Evolutionary conservation across 1,284 basidiomycete species (phyloP), one percentile per base, ranked within the genome.

Genomic region (Pseudozyma tsukubaensis): DNA sequence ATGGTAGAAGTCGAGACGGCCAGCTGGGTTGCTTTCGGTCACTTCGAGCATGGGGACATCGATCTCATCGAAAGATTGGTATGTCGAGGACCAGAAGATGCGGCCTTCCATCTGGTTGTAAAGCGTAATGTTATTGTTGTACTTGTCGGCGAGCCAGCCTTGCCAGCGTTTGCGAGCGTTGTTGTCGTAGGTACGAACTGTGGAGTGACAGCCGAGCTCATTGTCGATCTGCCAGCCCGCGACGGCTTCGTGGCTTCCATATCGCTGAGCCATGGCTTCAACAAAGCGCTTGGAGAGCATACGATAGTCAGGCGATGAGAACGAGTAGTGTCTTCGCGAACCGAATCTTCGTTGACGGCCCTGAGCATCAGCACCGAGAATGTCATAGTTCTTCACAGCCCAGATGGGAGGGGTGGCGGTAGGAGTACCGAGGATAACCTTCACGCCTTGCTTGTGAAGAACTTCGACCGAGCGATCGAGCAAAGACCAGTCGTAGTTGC

Each of bases 341-440:
- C 72, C 76, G 42, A 72, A 76, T 21, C 47, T 65, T 13, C 76
- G 52, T 8, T 56, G 32, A 16, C 62, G 56, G 16, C 64, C 54
- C 39, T 72, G 56, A 32, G 59, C 65, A 55, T 77, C 72, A 4
- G 55, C 55, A 16, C 54, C 60, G 18, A 77, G 72, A 18, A 77
- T 76, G 45, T 77, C 76, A 59, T 77, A 77, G 47, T 76, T 62
- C 9, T 59, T 50, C 19, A 72, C 63, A 10, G 65, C 72, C 76
- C 76, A 77, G 50, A 69, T 55, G n/a, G 76, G 76, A 13, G 76
- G 72, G 0, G 76, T 69, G 1, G 66, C 71, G 2, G 76, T 72
- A 4, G 76, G 72, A 2, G 76, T 77, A 37, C 72, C 76, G 24
- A 77, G 76, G 21, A 77, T 77, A 32, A 77, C 68, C 57, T 77